Conservation (phyloP, 768 basidiomycete genomes). For the Lepiota subincarnata region DNA sequence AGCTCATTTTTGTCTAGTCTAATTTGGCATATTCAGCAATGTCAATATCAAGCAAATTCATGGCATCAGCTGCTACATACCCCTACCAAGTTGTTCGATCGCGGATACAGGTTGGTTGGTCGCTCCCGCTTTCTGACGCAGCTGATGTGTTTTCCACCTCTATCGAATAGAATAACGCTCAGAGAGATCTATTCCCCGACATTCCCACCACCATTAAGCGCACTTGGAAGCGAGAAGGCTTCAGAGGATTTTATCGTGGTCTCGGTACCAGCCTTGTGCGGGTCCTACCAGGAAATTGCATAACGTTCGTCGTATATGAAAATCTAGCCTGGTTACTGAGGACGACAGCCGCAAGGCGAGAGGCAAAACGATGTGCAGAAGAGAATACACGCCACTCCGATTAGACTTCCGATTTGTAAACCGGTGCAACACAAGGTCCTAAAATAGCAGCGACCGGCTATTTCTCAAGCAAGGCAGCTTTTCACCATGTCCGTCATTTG, state of each 20-base stretch:
- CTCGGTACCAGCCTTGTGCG: slow-evolving; percentile 91
- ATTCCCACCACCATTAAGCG: slow-evolving; percentile 77
- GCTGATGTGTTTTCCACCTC: background rate
- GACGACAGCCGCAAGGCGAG: slow-evolving; percentile 56
- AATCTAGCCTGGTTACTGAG: slow-evolving; percentile 82
- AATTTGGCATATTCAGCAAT: slow-evolving; percentile 89
- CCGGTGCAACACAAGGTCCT: no score
- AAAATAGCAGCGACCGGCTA: no score
- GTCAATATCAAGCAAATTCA: slow-evolving; percentile 87
- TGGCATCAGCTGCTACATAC: slow-evolving; percentile 82
- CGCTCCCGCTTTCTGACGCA: background rate
- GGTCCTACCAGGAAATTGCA: slow-evolving; percentile 94
- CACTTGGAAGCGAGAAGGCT: slow-evolving; percentile 79
- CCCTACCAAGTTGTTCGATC: slow-evolving; percentile 97
- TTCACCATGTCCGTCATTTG: no score
- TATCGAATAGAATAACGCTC: slow-evolving; percentile 56
- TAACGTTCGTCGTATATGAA: slow-evolving; percentile 97
- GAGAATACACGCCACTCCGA: no score
- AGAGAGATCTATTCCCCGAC: slow-evolving; percentile 67
- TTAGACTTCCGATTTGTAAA: background rate
- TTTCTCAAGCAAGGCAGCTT: no score
- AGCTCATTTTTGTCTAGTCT: slow-evolving; percentile 48
- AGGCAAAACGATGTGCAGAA: slow-evolving; percentile 19
- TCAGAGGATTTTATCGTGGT: slow-evolving; percentile 90
- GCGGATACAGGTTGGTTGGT: slow-evolving; percentile 71